These are phyloP conservation scores for Jatropha podagrica DNA, from an alignment of 441 rosid species.

Conservation along the genomic window DNA sequence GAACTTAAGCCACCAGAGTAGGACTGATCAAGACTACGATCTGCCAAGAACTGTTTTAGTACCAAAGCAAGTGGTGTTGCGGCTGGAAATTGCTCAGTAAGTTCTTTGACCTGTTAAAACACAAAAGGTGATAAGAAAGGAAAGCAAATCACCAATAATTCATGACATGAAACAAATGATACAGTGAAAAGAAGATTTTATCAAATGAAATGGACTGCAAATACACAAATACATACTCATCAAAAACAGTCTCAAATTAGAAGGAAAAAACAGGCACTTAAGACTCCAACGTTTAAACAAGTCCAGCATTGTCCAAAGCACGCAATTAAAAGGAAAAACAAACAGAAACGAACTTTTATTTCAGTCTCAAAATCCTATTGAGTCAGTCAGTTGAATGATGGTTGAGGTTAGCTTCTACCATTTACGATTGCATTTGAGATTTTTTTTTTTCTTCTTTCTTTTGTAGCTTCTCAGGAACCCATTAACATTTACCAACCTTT, in stretches of 20 bases:
- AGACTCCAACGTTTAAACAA: too few relatives aligned
- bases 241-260: too few relatives aligned
- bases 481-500: neutral
- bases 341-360: too few relatives aligned
- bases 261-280: too few relatives aligned
- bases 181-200: neutral
- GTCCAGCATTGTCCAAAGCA: too few relatives aligned
- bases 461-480: neutral
- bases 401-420: neutral
- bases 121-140: slow-evolving; percentile 18
- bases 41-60: slow-evolving; percentile 97
- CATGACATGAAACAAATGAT: slow-evolving; percentile 13
- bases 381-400: neutral
- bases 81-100: slow-evolving; percentile 95
- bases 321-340: too few relatives aligned
- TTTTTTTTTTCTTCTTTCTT: too few relatives aligned
- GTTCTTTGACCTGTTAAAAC: slow-evolving; percentile 72
- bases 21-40: slow-evolving; percentile 96
- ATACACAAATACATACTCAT: neutral
- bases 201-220: neutral
- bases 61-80: slow-evolving; percentile 95
- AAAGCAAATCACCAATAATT: slow-evolving; percentile 12
- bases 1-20: slow-evolving; percentile 99
- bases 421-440: too few relatives aligned
- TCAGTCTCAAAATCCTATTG: too few relatives aligned